phyloP scores from a whole-genome alignment of 140 eudicot genomes.

The Bidens hawaiensis region DNA sequence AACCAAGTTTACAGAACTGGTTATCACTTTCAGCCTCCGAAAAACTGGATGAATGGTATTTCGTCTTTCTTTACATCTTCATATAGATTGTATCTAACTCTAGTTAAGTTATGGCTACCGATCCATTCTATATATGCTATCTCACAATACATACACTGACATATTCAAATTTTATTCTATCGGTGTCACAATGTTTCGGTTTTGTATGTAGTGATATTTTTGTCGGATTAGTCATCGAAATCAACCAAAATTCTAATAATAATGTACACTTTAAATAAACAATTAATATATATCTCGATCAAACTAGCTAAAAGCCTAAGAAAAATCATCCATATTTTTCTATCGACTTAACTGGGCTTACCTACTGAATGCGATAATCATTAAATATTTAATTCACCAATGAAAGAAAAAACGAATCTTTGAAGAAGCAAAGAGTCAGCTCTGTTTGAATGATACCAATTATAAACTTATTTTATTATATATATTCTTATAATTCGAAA shows the following conservation, averaged over 20 bases:
- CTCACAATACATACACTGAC: not conserved
- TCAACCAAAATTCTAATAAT: not conserved
- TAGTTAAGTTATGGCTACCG: not conserved
- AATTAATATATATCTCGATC: not conserved
- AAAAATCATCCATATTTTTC: not conserved
- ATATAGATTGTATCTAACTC: not conserved
- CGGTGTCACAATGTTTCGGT: not conserved
- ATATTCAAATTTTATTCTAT: not conserved
- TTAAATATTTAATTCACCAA: too few species aligned
- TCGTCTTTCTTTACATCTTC: not conserved
- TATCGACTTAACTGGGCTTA: not conserved
- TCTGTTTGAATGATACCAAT: not conserved
- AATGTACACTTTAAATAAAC: not conserved
- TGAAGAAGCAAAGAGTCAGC: slow-evolving; percentile 9
- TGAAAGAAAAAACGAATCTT: not conserved
- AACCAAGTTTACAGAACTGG: slow-evolving; percentile 35
- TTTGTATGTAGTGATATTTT: not conserved
- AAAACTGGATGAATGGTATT: slow-evolving; percentile 57
- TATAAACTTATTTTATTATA: not conserved
- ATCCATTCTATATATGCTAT: not conserved
- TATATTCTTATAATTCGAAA: not conserved
- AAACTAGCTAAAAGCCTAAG: not conserved
- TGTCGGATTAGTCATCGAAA: not conserved
- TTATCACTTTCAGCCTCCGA: slow-evolving; percentile 56
- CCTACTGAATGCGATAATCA: not conserved